Conservation (phyloP, 495 filamentous ascomycete species). For the Cercophora samala region DNA sequence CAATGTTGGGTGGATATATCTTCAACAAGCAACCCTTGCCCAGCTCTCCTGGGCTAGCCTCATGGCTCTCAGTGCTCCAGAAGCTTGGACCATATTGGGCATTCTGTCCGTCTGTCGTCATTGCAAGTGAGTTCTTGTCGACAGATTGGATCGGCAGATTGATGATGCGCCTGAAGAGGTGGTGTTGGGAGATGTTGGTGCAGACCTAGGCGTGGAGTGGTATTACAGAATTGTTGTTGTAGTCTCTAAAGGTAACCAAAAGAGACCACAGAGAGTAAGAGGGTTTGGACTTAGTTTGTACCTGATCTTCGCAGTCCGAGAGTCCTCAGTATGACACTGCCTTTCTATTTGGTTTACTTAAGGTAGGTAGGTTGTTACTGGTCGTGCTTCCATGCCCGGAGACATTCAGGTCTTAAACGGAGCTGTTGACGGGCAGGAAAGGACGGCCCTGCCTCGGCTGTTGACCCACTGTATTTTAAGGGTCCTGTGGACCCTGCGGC, state of each 20-base stretch:
- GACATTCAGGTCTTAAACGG: not conserved
- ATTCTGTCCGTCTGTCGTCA: slow-evolving; percentile 6
- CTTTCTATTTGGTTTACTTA: too few species aligned
- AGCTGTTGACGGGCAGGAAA: not conserved
- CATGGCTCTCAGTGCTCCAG: not conserved
- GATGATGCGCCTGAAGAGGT: not conserved
- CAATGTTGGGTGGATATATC: not conserved
- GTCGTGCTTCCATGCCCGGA: too few species aligned
- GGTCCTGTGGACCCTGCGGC: not conserved
- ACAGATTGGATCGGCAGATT: not conserved
- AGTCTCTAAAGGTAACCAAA: not conserved
- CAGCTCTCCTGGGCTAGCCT: not conserved
- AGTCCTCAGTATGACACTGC: too few species aligned
- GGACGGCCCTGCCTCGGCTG: not conserved
- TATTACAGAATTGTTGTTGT: not conserved
- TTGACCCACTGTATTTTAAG: not conserved
- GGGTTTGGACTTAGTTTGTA: too few species aligned
- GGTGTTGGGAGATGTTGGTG: not conserved
- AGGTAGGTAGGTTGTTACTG: too few species aligned
- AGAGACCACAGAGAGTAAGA: not conserved
- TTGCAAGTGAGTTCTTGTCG: not conserved
- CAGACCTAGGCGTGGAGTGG: too few species aligned
- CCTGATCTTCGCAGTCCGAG: too few species aligned
- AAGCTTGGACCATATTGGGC: slow-evolving; percentile 10
- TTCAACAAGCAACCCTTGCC: not conserved